Evolutionary conservation across 2,329 filamentous ascomycete species (phyloP).

Genomic region (Pyrenophora seminiperda): DNA sequence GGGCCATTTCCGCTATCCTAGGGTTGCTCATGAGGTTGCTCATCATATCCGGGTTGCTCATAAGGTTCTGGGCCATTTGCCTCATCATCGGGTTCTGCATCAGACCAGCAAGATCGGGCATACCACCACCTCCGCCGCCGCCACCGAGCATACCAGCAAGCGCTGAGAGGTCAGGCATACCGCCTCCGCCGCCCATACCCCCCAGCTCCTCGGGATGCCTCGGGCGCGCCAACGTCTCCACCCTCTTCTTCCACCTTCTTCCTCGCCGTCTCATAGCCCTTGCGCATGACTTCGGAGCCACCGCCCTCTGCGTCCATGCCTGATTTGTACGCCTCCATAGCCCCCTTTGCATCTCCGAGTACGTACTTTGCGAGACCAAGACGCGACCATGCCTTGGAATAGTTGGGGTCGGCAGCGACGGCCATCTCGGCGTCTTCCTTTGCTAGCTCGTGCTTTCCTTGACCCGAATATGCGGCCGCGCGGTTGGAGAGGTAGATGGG

Average conservation of each 20-base stretch:
- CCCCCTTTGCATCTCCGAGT: constrained; percentile 84
- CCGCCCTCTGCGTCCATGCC: constrained; percentile 95
- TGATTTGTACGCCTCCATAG: constrained; percentile 91
- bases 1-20: constrained; percentile 82
- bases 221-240: constrained; percentile 57
- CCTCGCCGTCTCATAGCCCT: constrained; percentile 93
- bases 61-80: constrained; percentile 94
- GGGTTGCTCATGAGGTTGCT: constrained; percentile 94
- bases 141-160: constrained; percentile 62
- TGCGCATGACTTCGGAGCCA: constrained; percentile 96
- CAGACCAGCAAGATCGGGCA: constrained; percentile 76
- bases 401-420: constrained; percentile 83
- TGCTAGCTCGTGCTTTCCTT: constrained; percentile 81
- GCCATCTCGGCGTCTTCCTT: constrained; percentile 89
- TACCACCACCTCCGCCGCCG: constrained; percentile 65
- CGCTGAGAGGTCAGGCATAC: constrained; percentile 83
- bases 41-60: constrained; percentile 95
- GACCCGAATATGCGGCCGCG: constrained; percentile 87
- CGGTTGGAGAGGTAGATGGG: constrained; percentile 98
- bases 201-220: constrained; percentile 43
- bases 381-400: constrained; percentile 96
- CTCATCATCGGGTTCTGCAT: constrained; percentile 91
- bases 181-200: constrained; percentile 66
- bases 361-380: constrained; percentile 91
- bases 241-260: constrained; percentile 80